Evolutionary conservation across 129 eudicot species (phyloP), one percentile per base, ranked within the genome.

Genomic region (Flaveria bidentis): DNA sequence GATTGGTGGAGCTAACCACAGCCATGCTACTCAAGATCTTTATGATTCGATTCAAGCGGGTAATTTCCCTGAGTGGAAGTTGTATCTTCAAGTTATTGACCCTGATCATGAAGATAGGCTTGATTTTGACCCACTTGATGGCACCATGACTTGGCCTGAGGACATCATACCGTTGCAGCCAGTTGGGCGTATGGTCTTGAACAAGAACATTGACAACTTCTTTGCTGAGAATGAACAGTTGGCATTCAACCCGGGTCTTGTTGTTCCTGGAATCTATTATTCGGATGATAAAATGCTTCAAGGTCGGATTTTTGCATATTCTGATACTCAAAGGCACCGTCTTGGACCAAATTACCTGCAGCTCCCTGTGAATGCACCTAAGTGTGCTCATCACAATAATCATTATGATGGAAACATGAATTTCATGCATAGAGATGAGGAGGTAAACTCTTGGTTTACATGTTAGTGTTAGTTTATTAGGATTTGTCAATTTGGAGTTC

Each of bases 261-360:
- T 91, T 49, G 97, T 91, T 25, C 94, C 94, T 39, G 97, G 97
- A 5, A 80, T 91, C 18, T 86, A 88, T 72, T 91, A 86, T 68
- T 91, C 97, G 0, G 86, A 88, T 75, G 97, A 91, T 74, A 91
- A 91, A 86, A 81, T 91, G 88, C 91, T 91, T 69, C 97, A 91
- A 50, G 84, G 90, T 22, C 80, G 94, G 52, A 86, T 87, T 47
- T 91, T 91, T 69, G 84, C 94, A 4, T 91, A 91, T 62, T 76
- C 94, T 51, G 97, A 91, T 81, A 91, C 97, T 6, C 97, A 91
- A 57, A 86, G 92, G 78, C 93, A 91, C 73, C 91, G 97, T 56
- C 85, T 91, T 23, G 97, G 97, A 50, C 91, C 93, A 4, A 91
- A 91, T 67, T 88, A 88, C 72, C 74, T 88, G 72, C 94, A 88